These are phyloP conservation scores for Sarocladiaceae sp. DNA, from an alignment of 2,329 filamentous ascomycete species.

Conservation along the genomic window DNA sequence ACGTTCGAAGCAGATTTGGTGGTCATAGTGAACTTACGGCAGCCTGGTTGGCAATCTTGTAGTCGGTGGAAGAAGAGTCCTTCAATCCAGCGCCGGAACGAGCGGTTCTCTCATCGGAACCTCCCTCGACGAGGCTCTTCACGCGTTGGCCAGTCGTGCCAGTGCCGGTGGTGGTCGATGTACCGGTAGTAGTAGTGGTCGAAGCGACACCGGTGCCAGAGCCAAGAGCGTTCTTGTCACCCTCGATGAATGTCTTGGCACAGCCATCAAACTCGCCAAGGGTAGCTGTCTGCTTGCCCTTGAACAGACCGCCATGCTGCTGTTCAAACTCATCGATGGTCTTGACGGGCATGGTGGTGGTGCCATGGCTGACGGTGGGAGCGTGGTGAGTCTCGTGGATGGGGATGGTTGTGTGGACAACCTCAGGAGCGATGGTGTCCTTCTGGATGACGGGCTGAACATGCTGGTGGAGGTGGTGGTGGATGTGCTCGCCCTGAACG, in stretches of 20 bases:
- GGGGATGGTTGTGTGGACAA: conserved; percentile 68
- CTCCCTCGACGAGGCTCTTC: not conserved
- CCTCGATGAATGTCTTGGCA: conserved; percentile 27
- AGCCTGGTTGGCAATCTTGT: conserved; percentile 4
- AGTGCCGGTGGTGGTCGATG: not conserved
- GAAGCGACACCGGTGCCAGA: not conserved
- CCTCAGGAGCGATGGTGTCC: conserved; percentile 61
- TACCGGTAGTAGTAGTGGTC: not conserved
- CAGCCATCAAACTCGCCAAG: conserved; percentile 60
- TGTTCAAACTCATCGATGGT: conserved; percentile 59
- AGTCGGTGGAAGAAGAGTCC: not conserved
- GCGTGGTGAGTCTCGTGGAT: conserved; percentile 71
- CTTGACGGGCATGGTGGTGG: conserved; percentile 60
- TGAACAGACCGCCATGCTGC: conserved; percentile 42
- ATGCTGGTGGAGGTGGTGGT: conserved; percentile 57
- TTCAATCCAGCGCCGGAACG: not conserved
- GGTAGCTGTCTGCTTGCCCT: conserved; percentile 47
- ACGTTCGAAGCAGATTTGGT: not conserved
- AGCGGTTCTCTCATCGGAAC: not conserved
- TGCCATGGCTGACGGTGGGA: conserved; percentile 59
- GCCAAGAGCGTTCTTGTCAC: not conserved
- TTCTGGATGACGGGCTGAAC: conserved; percentile 70
- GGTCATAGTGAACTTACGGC: not conserved
- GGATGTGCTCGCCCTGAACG: conserved; percentile 24
- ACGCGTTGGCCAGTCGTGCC: not conserved